These are phyloP conservation scores for Verticillium zaregamsianum DNA, from an alignment of 2,329 filamentous ascomycete genomes.

Conservation along the genomic window DNA sequence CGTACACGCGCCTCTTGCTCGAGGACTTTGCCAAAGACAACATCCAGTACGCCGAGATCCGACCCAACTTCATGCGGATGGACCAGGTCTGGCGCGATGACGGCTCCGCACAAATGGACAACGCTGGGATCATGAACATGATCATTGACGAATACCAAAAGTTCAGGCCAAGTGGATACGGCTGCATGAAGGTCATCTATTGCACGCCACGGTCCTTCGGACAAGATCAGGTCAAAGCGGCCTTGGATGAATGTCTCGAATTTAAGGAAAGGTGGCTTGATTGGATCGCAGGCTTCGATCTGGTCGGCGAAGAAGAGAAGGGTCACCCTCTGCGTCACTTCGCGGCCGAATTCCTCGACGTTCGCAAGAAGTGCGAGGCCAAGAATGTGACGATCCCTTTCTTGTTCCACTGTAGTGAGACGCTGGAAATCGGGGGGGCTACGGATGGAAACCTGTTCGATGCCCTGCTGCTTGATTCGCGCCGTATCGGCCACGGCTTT, in stretches of 20 bases:
- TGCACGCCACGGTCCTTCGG: conserved; percentile 62
- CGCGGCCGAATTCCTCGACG: conserved; percentile 50
- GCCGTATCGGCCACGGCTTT: conserved; percentile 72
- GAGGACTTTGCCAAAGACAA: conserved; percentile 59
- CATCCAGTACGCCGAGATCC: conserved; percentile 68
- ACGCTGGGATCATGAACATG: conserved; percentile 56
- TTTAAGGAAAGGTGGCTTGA: conserved; percentile 53
- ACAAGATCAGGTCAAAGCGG: conserved; percentile 38
- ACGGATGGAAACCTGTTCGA: conserved; percentile 67
- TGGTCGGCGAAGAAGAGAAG: conserved; percentile 64
- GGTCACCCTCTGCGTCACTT: conserved; percentile 56
- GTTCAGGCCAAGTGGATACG: conserved; percentile 45
- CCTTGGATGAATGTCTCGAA: conserved; percentile 57
- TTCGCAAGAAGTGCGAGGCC: conserved; percentile 45
- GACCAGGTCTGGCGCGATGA: conserved; percentile 60
- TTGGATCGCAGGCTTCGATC: conserved; percentile 66
- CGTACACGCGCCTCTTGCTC: conserved; percentile 57
- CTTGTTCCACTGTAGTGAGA: conserved; percentile 74
- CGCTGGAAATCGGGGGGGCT: conserved; percentile 60
- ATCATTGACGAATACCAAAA: conserved; percentile 50
- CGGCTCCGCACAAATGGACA: conserved; percentile 46
- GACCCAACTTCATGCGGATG: conserved; percentile 62
- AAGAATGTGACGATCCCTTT: conserved; percentile 59
- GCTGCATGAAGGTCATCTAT: conserved; percentile 67
- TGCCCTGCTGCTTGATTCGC: conserved; percentile 60